Percentiles rank a stretch among this genome's conserved stretches.
phyloP scores from a whole-genome alignment of 306 rosid species.

The Cicer judaicum region DNA sequence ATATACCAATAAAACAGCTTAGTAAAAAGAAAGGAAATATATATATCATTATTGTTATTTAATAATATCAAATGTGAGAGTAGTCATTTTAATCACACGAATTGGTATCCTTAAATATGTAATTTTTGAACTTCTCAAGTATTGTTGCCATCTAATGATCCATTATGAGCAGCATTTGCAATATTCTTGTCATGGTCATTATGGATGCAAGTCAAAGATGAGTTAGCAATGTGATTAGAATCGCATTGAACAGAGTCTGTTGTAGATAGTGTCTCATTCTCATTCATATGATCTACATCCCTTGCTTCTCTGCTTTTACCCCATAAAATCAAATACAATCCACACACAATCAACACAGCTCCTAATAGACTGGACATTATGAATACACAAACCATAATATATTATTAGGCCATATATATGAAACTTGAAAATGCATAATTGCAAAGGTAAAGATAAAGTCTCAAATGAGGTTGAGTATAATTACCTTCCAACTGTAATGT shows the following conservation, averaged over 20 bases:
- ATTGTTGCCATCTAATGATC: neutral
- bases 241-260: conserved; percentile 14
- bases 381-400: neutral
- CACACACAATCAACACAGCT: conserved; percentile 39
- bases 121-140: neutral
- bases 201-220: conserved; percentile 25
- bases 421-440: conserved; percentile 5
- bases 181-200: conserved; percentile 33
- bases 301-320: conserved; percentile 41
- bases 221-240: neutral
- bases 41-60: neutral
- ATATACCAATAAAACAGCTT: no score
- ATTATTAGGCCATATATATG: neutral
- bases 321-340: conserved; percentile 46
- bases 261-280: neutral
- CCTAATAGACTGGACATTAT: conserved; percentile 38
- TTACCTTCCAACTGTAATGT: conserved; percentile 41
- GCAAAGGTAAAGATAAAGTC: neutral
- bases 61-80: neutral
- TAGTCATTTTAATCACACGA: neutral
- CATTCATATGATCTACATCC: neutral
- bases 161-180: neutral
- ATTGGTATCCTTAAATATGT: neutral
- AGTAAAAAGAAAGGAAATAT: no score
- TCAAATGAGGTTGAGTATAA: no score